Percentiles rank a stretch among this genome's conserved stretches.
These are phyloP conservation scores for Penicillium argentinense DNA, from an alignment of 495 filamentous ascomycete genomes.

Conservation along the genomic window DNA sequence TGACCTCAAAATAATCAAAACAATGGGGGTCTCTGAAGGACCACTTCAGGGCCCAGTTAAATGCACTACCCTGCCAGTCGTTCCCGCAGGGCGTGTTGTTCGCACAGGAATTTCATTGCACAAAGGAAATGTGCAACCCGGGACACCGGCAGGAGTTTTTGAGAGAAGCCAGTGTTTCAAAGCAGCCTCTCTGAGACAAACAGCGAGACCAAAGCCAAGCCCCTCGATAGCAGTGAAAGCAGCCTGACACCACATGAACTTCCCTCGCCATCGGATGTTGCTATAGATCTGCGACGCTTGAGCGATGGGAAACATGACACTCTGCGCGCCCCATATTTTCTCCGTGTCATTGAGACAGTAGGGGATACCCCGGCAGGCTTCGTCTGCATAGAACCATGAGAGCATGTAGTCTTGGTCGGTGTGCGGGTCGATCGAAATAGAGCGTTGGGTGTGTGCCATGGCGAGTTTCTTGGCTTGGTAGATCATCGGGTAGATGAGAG, in stretches of 20 bases:
- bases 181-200: not conserved
- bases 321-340: not conserved
- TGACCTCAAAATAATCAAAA: no score
- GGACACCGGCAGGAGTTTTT: not conserved
- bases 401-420: not conserved
- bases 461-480: not conserved
- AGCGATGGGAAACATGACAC: not conserved
- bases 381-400: not conserved
- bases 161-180: not conserved
- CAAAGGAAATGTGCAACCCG: not conserved
- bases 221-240: not conserved
- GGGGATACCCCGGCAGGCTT: not conserved
- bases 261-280: not conserved
- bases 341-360: not conserved
- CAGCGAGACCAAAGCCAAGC: not conserved
- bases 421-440: not conserved
- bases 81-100: not conserved
- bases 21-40: no score
- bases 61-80: not conserved
- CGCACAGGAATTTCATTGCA: not conserved
- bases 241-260: constrained; percentile 1
- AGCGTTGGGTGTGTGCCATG: not conserved
- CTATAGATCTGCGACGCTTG: not conserved
- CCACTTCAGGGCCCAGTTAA: not conserved
- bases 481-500: not conserved